A percentile compares a stretch with the other conserved stretches of the same genome.
Conservation (phyloP, 306 rosid species). For the Ceratonia siliqua region DNA sequence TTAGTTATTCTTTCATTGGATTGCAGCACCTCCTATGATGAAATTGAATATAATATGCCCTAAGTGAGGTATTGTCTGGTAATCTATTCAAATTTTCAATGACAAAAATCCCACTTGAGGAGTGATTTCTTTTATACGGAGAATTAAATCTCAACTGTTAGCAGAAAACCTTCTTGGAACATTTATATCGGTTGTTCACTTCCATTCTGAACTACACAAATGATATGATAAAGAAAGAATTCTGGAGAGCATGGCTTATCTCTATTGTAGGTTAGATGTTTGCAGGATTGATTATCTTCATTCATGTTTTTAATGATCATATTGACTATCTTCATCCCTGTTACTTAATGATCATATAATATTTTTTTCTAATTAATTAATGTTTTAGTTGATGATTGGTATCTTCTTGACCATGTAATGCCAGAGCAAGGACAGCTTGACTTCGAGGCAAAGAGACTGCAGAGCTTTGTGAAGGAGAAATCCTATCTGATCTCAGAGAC, state of each 20-base stretch:
- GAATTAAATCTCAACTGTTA: neutral
- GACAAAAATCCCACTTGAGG: neutral
- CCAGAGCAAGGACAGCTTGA: slow-evolving; percentile 78
- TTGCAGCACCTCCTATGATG: slow-evolving; percentile 12
- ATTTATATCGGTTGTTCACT: slow-evolving; percentile 17
- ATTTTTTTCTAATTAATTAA: neutral
- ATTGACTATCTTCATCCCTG: neutral
- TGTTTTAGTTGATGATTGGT: neutral
- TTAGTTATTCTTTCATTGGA: neutral
- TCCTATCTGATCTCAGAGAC: slow-evolving; percentile 71
- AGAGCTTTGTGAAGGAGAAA: slow-evolving; percentile 80
- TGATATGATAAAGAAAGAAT: neutral
- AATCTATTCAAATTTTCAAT: neutral
- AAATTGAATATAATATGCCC: neutral
- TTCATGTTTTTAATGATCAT: neutral
- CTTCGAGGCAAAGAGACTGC: slow-evolving; percentile 74
- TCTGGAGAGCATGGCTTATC: slow-evolving; percentile 1
- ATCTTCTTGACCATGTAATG: slow-evolving; percentile 19
- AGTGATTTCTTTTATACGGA: neutral
- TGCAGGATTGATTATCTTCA: slow-evolving; percentile 4
- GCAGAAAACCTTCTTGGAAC: neutral
- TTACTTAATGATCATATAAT: neutral
- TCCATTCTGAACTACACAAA: neutral
- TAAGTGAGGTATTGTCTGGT: neutral
- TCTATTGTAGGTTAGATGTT: neutral